phyloP scores from a whole-genome alignment of 345 rosid genomes.

The Moringa oleifera region DNA sequence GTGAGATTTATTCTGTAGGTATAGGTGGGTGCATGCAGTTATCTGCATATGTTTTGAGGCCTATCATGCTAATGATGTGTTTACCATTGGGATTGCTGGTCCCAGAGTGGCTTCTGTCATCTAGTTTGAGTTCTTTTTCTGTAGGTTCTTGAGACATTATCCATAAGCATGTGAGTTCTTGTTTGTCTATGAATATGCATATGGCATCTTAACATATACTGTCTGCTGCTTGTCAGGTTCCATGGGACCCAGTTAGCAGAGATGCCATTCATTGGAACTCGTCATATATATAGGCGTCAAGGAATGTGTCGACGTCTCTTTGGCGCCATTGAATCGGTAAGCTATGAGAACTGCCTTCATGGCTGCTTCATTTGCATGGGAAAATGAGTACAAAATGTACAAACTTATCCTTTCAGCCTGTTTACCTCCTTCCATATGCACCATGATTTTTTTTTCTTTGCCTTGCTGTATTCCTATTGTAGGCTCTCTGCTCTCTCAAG shows the following conservation, averaged over 20 bases:
- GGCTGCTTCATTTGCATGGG: not conserved
- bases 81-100: not conserved
- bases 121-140: not conserved
- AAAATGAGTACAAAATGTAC: not conserved
- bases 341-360: slow-evolving; percentile 10
- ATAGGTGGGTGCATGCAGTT: too few relatives aligned
- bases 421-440: not conserved
- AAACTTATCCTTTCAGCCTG: slow-evolving; percentile 1
- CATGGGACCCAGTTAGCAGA: slow-evolving; percentile 78
- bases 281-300: slow-evolving; percentile 74
- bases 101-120: too few relatives aligned
- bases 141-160: not conserved
- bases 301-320: slow-evolving; percentile 91
- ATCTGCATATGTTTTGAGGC: too few relatives aligned
- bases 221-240: slow-evolving; percentile 37
- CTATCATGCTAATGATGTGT: not conserved
- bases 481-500: slow-evolving; percentile 65
- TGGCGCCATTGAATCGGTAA: slow-evolving; percentile 63
- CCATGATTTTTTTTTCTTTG: not conserved
- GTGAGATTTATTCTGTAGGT: too few relatives aligned
- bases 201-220: slow-evolving; percentile 6
- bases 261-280: slow-evolving; percentile 95
- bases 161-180: not conserved
- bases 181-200: not conserved
- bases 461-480: slow-evolving; percentile 3